Base-by-base conservation (phyloP, 768 basidiomycete species). In the Erythrobasidium yunnanense region DNA sequence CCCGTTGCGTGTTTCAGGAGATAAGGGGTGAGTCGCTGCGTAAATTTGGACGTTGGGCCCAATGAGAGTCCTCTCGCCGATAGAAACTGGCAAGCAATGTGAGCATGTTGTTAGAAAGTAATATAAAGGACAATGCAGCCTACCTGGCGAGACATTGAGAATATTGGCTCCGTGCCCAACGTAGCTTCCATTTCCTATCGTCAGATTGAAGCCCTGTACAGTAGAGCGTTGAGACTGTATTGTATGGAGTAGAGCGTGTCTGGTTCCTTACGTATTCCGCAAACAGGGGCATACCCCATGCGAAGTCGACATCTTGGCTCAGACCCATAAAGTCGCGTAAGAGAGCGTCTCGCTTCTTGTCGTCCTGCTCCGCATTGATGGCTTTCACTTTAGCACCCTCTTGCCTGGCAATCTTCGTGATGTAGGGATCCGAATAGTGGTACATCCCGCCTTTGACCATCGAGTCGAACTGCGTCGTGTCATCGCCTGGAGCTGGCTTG, bases 41-140 rank as follows among this genome's bases (percentile, higher is more conserved):
- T 51, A 73, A 45, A 76, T 52, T 33, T 71, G 69, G 18, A 71
- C 70, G 65, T 75, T 74, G 11, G 75, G 72, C 0, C 77, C 77
- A 32, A 76, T 47, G 55, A 76, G 71, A 0, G 73, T 72, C 1
- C 76, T 69, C 32, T 70, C 53, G 13, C 76, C 77, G 33, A 78
- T 72, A 4, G 60, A 70, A 52, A 55, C 49, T 51, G 49, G 8
- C 8, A 8, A 11, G 11, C 7, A 15, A 51, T 13, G 8, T 8
- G 8, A 23, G 11, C 49, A 25, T 8, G 49, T 8, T 13, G 7
- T 51, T 25, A 8, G 11, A 25, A 8, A 51, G 8, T 8, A 8
- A 15, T 8, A 25, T 51, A 51, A 8, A 25, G 23, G 11, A 25
- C 13, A 51, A 25, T 15, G 17, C 11, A 13, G 8, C 49, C 7